Base-by-base conservation (phyloP, 768 basidiomycete species). In the Suillus subalutaceus region DNA sequence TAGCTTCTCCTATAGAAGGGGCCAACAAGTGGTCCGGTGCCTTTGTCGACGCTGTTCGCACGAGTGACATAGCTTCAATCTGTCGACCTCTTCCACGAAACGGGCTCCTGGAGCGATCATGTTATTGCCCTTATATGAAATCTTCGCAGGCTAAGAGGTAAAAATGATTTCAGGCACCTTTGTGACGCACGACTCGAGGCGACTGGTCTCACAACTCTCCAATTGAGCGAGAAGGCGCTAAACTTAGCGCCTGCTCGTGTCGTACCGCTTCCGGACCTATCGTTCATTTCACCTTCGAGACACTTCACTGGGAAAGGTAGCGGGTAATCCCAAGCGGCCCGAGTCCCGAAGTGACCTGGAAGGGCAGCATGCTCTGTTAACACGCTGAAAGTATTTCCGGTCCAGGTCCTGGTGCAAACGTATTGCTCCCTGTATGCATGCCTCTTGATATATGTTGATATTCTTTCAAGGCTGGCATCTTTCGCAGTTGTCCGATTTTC, bases 281-380 rank as follows among this genome's bases (percentile, higher is more conserved):
- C 79, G 0, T 91, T 88, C 85, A 73, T 91, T 89, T 92, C 72
- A 81, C 76, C 6, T 91, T 90, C 68, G 85, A 84, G 7, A 79
- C 80, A 5, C 66, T 73, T 2, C 73, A 82, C n/a, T 1, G 90
- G 86, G 0, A 70, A 79, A 6, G 85, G 82, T 2, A 82, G 81
- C 1, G 88, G 87, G 6, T 91, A 30, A 79, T 90, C 1, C 86
- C 83, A 2, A 41, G 59, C 18, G 40, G 40, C 16, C 70, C 78
- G 4, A 73, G 73, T 15, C 73, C 79, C 6, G 38, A 64, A 32
- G 74, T 74, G 35, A 53, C 62, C 23, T 91, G 90, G 91, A 86
- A 83, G 9, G 71, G 88, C 88, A n/a, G 0, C 84, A 87, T 72
- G 80, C 81, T 16, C 67, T 90, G 13, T 85, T 9, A 84, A 86